Evolutionary conservation across 208 protist species (phyloP), one percentile per base, ranked within the genome.

Genomic region (Leishmania guyanensis): DNA sequence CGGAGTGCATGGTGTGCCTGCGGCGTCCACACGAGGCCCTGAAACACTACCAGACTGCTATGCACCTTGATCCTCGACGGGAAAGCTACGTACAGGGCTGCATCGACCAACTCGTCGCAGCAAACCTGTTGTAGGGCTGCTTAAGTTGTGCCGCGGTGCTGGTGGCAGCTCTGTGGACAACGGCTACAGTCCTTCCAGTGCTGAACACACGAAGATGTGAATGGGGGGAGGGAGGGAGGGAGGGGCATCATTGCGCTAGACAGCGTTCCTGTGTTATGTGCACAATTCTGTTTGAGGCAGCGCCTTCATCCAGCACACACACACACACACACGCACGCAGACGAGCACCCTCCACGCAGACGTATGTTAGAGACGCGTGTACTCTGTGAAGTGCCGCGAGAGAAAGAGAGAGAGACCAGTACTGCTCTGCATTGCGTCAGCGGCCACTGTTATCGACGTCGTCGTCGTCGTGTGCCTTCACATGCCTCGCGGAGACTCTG

Each of bases 11-110:
- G 79, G 83, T 92, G 65, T 82, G 84, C 26, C 79, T 93, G 75
- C 87, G 88, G 3, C 70, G 88, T 2, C 69, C 88, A 20, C 80
- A 89, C 17, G 72, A 91, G 60, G 94, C 94, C 50, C 76, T 96
- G 51, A 58, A 84, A 70, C 82, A 91, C 79, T 97, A 95, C 71
- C 88, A 93, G 75, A 86, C 78, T 51, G 97, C 90, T 46, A 91
- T 94, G 81, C 86, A 89, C 50, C 86, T 98, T 36, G 94, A 97
- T 79, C 92, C 93, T 20, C 93, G 90, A 29, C 81, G 91, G 10
- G 90, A 88, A 36, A 89, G 78, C 60, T 94, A 91, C 76, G 86
- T 95, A 39, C 91, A 88, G 50, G 89, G 89, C 62, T 94, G 91
- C 84, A 84, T 95, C 53, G 91, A 97, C 74, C 81, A 87, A 14